Evolutionary conservation across 495 filamentous ascomycete genomes (phyloP).

Genomic region (Aspergillus egyptiacus): DNA sequence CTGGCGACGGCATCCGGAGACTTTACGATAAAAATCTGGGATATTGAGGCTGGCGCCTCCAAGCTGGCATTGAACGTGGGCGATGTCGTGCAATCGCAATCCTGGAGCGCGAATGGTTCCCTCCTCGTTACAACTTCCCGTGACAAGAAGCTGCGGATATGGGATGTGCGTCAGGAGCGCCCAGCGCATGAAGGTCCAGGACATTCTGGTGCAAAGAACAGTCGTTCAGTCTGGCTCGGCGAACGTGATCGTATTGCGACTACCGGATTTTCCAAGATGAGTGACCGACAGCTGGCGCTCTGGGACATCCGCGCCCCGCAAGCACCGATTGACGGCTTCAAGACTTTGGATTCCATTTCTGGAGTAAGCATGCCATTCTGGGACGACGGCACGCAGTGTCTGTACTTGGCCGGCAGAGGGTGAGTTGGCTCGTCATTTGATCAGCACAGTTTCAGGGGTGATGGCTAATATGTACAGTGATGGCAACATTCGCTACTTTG

Average conservation of each 20-base stretch:
- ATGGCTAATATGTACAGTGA: constrained; percentile 52
- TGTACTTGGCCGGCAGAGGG: constrained; percentile 96
- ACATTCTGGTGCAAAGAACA: constrained; percentile 93
- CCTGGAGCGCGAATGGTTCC: constrained; percentile 90
- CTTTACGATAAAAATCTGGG: constrained; percentile 93
- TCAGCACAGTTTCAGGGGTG: neutral
- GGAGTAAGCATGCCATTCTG: constrained; percentile 99
- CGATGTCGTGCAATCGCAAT: constrained; percentile 90
- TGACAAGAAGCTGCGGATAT: constrained; percentile 96
- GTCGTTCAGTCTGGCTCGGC: constrained; percentile 91
- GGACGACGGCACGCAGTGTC: constrained; percentile 89
- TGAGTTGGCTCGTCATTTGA: constrained; percentile 40
- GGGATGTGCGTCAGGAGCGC: constrained; percentile 92
- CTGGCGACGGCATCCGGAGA: constrained; percentile 94
- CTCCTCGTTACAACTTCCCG: constrained; percentile 88
- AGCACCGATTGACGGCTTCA: constrained; percentile 84
- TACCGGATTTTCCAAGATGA: constrained; percentile 97
- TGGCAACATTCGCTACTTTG: constrained; percentile 97
- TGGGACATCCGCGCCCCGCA: constrained; percentile 82
- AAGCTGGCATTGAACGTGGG: constrained; percentile 71
- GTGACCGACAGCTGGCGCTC: constrained; percentile 88
- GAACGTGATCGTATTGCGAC: constrained; percentile 92
- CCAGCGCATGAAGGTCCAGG: constrained; percentile 78
- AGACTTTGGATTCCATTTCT: constrained; percentile 84
- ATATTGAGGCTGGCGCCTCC: constrained; percentile 72